phyloP scores from a whole-genome alignment of 2,329 filamentous ascomycete species.

The Monilinia polystroma region DNA sequence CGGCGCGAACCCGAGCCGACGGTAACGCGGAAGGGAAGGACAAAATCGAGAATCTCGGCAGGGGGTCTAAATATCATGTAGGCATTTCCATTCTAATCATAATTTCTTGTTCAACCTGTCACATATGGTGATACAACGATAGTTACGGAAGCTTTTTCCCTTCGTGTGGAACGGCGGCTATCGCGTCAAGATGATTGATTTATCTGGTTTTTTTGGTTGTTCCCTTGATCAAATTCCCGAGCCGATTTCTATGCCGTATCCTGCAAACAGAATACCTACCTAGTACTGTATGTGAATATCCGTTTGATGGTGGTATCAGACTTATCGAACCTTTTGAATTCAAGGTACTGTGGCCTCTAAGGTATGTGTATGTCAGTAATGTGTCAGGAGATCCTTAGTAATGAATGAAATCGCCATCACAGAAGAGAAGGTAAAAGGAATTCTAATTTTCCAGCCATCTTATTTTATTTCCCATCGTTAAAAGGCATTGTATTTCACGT shows the following conservation, averaged over 20 bases:
- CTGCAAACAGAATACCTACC: background rate
- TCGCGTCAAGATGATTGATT: slow-evolving; percentile 11
- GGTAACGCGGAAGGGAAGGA: slow-evolving; percentile 10
- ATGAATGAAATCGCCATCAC: background rate
- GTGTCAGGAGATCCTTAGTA: background rate
- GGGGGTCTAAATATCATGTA: slow-evolving; percentile 13
- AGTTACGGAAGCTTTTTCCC: slow-evolving; percentile 2
- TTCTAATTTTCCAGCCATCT: background rate
- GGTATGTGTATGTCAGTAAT: no score
- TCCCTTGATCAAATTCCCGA: slow-evolving; percentile 12
- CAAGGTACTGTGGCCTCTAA: background rate
- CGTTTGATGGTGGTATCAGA: slow-evolving; percentile 9
- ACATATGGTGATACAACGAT: background rate
- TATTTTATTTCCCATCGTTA: background rate
- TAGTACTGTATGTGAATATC: background rate
- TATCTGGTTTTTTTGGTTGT: background rate
- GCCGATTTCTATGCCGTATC: slow-evolving; percentile 9
- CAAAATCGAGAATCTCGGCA: slow-evolving; percentile 1
- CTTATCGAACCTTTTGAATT: background rate
- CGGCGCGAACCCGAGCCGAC: slow-evolving; percentile 12
- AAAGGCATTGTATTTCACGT: background rate
- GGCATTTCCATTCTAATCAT: slow-evolving; percentile 17
- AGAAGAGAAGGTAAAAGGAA: background rate
- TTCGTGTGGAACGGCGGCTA: slow-evolving; percentile 15
- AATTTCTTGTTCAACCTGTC: slow-evolving; percentile 6